phyloP scores from a whole-genome alignment of 2,329 filamentous ascomycete genomes.

The Herpomyces periplanetae region DNA sequence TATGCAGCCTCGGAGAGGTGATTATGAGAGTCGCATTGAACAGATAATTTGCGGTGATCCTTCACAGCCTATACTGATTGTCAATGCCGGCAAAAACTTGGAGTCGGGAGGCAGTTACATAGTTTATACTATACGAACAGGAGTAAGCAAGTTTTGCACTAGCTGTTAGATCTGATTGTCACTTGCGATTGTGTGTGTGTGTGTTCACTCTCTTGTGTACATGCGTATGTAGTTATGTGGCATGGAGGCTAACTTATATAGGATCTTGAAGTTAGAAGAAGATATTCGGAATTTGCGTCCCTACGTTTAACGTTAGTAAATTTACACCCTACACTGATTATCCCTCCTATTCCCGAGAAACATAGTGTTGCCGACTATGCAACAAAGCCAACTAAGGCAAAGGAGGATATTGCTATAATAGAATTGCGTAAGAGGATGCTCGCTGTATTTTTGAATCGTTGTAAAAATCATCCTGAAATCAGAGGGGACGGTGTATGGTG shows the following conservation, averaged over 20 bases:
- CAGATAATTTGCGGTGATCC: conserved; percentile 90
- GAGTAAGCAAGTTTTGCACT: conserved; percentile 19
- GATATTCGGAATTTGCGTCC: conserved; percentile 88
- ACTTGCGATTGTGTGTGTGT: conserved; percentile 1
- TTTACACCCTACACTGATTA: conserved; percentile 70
- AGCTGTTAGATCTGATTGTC: neutral
- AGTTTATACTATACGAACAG: conserved; percentile 81
- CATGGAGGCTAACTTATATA: conserved; percentile 8
- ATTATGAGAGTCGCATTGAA: conserved; percentile 78
- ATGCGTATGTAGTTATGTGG: no score
- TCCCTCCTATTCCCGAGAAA: conserved; percentile 91
- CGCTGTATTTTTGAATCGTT: conserved; percentile 71
- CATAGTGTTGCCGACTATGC: conserved; percentile 97
- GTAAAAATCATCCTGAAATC: conserved; percentile 62
- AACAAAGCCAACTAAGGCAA: conserved; percentile 83
- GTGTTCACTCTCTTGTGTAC: no score
- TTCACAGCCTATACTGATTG: conserved; percentile 56
- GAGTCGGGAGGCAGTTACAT: conserved; percentile 79
- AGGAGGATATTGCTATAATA: conserved; percentile 86
- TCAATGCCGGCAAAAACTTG: conserved; percentile 68
- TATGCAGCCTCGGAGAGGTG: conserved; percentile 26
- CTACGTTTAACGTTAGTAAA: conserved; percentile 54
- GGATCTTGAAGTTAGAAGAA: conserved; percentile 73
- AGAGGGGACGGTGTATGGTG: conserved; percentile 82
- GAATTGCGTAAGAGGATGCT: conserved; percentile 89